Conservation (phyloP, 805 yeast species). For the Candida fluviatilis region DNA sequence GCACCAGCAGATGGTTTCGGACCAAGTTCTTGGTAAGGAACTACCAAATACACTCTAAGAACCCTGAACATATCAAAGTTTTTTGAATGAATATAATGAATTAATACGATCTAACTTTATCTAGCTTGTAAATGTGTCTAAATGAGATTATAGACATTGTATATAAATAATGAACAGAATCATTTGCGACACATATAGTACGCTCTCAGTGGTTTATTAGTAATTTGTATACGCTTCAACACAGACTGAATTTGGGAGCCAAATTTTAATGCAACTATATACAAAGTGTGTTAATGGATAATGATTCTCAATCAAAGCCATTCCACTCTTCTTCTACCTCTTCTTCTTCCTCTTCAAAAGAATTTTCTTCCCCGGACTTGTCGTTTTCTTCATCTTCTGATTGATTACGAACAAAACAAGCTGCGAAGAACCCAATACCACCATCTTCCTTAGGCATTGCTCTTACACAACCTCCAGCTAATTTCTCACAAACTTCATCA, state of each 20-base stretch:
- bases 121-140: too few relatives aligned
- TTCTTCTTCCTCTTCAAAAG: constrained; percentile 10
- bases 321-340: constrained; percentile 14
- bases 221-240: too few relatives aligned
- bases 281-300: not conserved
- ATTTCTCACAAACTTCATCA: constrained; percentile 26
- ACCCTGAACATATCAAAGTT: not conserved
- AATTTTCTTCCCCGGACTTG: constrained; percentile 1
- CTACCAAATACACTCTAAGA: not conserved
- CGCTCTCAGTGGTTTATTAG: too few relatives aligned
- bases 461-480: constrained; percentile 86
- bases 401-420: constrained; percentile 59
- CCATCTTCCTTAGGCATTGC: constrained; percentile 87
- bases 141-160: too few relatives aligned
- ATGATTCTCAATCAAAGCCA: constrained; percentile 14
- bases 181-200: not conserved
- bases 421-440: constrained; percentile 99
- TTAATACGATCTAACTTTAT: too few relatives aligned
- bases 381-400: constrained; percentile 2
- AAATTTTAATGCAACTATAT: not conserved
- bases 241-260: too few relatives aligned
- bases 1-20: constrained; percentile 45
- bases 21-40: constrained; percentile 39
- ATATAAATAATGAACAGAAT: too few relatives aligned
- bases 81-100: not conserved